Percentiles rank a stretch among this genome's conserved stretches.
Conservation (phyloP, 352 stramenopile genomes). For the Pythium phragmiticola region DNA sequence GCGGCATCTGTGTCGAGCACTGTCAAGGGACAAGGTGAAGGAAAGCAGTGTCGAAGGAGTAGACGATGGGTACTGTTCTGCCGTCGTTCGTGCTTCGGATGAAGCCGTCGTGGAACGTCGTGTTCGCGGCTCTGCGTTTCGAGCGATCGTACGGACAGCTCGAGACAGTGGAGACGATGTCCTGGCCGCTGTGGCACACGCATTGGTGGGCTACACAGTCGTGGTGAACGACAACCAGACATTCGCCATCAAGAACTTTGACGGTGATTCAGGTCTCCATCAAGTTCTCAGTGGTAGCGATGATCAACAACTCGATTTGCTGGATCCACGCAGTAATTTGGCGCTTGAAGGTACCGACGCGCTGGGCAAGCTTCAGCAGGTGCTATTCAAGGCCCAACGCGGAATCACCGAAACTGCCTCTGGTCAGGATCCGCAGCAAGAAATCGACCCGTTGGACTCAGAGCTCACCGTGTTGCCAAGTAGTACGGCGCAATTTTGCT, state of each 20-base stretch:
- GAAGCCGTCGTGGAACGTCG: slow-evolving; percentile 1
- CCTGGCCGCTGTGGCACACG: slow-evolving; percentile 3
- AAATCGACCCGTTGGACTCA: neutral
- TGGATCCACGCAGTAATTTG: neutral
- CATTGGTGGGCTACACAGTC: slow-evolving; percentile 11
- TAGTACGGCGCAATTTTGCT: slow-evolving; percentile 8
- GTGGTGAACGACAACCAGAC: neutral
- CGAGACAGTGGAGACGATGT: slow-evolving; percentile 6
- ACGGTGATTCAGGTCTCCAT: neutral
- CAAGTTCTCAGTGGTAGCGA: slow-evolving; percentile 1
- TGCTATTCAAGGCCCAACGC: slow-evolving; percentile 16
- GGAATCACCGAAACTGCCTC: slow-evolving; percentile 2
- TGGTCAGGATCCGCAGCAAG: neutral
- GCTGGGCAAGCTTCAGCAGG: slow-evolving; percentile 15
- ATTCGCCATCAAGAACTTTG: slow-evolving; percentile 10
- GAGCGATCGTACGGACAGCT: slow-evolving; percentile 8
- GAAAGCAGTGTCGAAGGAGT: neutral
- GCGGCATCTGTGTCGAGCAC: slow-evolving; percentile 70
- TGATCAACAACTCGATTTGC: slow-evolving; percentile 3
- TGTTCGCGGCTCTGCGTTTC: slow-evolving; percentile 13
- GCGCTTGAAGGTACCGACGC: neutral
- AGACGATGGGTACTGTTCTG: slow-evolving; percentile 9
- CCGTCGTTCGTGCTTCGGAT: neutral
- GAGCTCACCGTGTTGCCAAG: slow-evolving; percentile 19
- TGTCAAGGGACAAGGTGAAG: slow-evolving; percentile 9